A percentile compares a stretch with the other conserved stretches of the same genome.
Evolutionary conservation across 208 protist species (phyloP).

Genomic region (Borovskyia barvae): DNA sequence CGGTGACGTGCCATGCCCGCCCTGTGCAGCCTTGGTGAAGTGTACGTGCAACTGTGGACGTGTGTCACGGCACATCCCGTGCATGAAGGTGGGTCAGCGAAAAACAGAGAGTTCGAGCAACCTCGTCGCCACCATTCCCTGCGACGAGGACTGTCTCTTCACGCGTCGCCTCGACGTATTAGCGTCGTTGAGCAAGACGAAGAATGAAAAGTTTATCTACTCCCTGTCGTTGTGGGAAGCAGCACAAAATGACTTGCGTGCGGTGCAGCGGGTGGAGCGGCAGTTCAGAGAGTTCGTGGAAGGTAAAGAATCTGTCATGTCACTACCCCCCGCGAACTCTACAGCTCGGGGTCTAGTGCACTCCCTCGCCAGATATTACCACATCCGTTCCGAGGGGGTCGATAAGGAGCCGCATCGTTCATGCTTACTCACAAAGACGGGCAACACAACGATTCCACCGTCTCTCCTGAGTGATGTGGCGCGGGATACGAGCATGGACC

Average conservation of each 20-base stretch:
- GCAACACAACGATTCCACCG: slow-evolving; percentile 30
- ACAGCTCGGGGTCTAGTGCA: slow-evolving; percentile 59
- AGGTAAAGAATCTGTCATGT: slow-evolving; percentile 23
- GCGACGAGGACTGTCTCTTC: slow-evolving; percentile 38
- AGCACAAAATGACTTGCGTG: slow-evolving; percentile 10
- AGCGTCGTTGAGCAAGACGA: slow-evolving; percentile 17
- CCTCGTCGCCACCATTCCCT: slow-evolving; percentile 16
- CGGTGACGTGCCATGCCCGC: slow-evolving; percentile 32
- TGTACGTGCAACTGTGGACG: slow-evolving; percentile 59
- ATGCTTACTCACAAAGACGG: slow-evolving; percentile 48
- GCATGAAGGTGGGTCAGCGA: slow-evolving; percentile 32
- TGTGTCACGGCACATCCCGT: slow-evolving; percentile 30
- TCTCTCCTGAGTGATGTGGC: slow-evolving; percentile 34
- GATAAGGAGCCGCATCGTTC: slow-evolving; percentile 55
- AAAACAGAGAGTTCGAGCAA: slow-evolving; percentile 25
- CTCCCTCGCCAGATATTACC: slow-evolving; percentile 56
- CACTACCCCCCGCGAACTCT: slow-evolving; percentile 36
- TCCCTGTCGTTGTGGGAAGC: slow-evolving; percentile 61
- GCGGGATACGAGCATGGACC: slow-evolving; percentile 22
- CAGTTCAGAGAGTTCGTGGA: slow-evolving; percentile 43
- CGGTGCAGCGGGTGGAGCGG: slow-evolving; percentile 40
- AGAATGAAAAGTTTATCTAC: slow-evolving; percentile 40
- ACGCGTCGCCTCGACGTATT: slow-evolving; percentile 23
- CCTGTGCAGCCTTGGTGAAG: slow-evolving; percentile 35
- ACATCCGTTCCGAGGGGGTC: slow-evolving; percentile 45